phyloP scores from a whole-genome alignment of 192 early-diverging fungal species.

The Backusella circina region DNA sequence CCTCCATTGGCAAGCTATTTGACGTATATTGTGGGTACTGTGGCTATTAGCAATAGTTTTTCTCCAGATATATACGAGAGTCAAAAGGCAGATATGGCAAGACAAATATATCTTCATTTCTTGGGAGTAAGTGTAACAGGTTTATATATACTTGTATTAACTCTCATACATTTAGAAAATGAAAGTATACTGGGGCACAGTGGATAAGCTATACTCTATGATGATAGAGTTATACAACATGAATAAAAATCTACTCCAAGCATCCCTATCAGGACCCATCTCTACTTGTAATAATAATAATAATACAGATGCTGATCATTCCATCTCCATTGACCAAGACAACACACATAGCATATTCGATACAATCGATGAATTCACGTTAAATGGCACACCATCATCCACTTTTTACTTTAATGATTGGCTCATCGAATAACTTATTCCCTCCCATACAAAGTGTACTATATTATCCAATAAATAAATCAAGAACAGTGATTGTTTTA shows the following conservation, averaged over 20 bases:
- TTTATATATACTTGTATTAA: not conserved
- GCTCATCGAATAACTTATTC: not conserved
- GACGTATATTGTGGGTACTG: conserved; percentile 44
- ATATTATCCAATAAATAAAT: too few relatives aligned
- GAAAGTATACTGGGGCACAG: conserved; percentile 45
- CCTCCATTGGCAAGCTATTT: conserved; percentile 43
- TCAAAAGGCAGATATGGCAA: conserved; percentile 30
- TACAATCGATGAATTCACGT: not conserved
- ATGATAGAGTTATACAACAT: conserved; percentile 39
- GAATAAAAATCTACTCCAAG: not conserved
- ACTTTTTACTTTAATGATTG: not conserved
- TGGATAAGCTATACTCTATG: conserved; percentile 45
- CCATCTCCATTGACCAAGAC: not conserved
- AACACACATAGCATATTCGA: not conserved
- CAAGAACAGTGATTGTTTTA: too few relatives aligned
- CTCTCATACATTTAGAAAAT: conserved; percentile 34
- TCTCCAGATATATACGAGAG: conserved; percentile 31
- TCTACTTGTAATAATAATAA: too few relatives aligned
- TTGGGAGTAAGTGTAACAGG: not conserved
- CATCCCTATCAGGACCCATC: too few relatives aligned
- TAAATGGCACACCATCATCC: not conserved
- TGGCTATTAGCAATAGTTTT: conserved; percentile 45
- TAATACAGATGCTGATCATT: too few relatives aligned
- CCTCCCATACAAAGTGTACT: too few relatives aligned
- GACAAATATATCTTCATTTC: conserved; percentile 33